Conservation (phyloP, 106 monocot species). For the Phalaenopsis equestris region DNA sequence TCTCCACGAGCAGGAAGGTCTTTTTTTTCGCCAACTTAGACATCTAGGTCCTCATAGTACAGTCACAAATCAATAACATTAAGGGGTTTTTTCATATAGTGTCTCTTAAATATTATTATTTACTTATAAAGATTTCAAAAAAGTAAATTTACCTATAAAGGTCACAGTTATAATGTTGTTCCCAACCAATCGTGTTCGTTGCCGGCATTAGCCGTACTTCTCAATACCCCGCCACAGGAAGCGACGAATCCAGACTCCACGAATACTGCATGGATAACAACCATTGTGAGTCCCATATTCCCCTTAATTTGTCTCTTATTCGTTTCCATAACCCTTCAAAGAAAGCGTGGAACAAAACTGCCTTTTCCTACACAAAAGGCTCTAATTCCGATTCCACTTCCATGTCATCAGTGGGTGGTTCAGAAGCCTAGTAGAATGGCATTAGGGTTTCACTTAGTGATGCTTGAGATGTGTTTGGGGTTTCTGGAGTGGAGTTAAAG, state of each 20-base stretch:
- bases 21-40: too few relatives aligned
- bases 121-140: too few relatives aligned
- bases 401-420: background rate
- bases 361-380: background rate
- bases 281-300: constrained; percentile 31
- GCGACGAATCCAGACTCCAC: constrained; percentile 63
- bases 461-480: background rate
- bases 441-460: background rate
- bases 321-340: constrained; percentile 42
- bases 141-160: too few relatives aligned
- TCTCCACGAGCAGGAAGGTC: too few relatives aligned
- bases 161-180: too few relatives aligned
- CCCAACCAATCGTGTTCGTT: too few relatives aligned
- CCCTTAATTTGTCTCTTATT: constrained; percentile 23
- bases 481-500: background rate
- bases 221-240: background rate
- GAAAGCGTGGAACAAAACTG: constrained; percentile 33
- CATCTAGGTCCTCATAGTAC: too few relatives aligned
- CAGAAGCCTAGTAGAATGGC: background rate
- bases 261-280: constrained; percentile 61
- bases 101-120: too few relatives aligned
- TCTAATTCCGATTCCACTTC: constrained; percentile 6
- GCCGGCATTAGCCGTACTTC: constrained; percentile 23
- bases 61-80: too few relatives aligned
- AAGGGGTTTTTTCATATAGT: too few relatives aligned